Conservation (phyloP, 1,284 basidiomycete species). For the Puccinia polysora region DNA sequence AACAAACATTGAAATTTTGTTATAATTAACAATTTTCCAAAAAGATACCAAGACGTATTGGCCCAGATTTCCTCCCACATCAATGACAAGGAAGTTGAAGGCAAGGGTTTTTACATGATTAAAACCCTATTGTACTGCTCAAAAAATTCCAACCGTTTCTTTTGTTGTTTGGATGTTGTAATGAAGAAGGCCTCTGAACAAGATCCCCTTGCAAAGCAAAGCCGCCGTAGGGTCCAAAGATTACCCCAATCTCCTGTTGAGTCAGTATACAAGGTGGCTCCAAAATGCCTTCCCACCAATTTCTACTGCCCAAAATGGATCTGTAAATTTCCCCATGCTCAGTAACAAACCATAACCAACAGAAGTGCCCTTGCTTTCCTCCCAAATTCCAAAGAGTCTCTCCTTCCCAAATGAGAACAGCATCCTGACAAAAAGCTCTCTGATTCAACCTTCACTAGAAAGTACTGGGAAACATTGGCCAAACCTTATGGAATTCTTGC, state of each 20-base stretch:
- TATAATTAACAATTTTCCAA: constrained; percentile 16
- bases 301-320: constrained; percentile 29
- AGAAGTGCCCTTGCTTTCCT: constrained; percentile 9
- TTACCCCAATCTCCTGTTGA: constrained; percentile 1
- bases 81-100: constrained; percentile 9
- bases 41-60: constrained; percentile 6
- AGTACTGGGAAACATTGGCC: constrained; percentile 16
- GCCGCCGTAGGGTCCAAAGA: neutral
- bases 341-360: constrained; percentile 18
- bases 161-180: constrained; percentile 3
- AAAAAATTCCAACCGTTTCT: constrained; percentile 17
- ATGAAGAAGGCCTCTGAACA: constrained; percentile 16
- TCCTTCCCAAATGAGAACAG: constrained; percentile 5
- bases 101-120: constrained; percentile 9
- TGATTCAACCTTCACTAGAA: constrained; percentile 16
- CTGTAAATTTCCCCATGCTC: neutral
- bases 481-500: constrained; percentile 25
- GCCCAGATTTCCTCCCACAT: constrained; percentile 18
- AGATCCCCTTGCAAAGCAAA: neutral
- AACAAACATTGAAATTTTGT: neutral
- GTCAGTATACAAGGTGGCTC: constrained; percentile 12
- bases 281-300: constrained; percentile 31
- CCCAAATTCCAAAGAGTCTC: constrained; percentile 18
- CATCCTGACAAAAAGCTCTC: constrained; percentile 17
- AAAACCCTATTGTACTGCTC: constrained; percentile 24